These are phyloP conservation scores for Rhynchospora pubera DNA, from an alignment of 176 grass and related monocot species.

Conservation along the genomic window DNA sequence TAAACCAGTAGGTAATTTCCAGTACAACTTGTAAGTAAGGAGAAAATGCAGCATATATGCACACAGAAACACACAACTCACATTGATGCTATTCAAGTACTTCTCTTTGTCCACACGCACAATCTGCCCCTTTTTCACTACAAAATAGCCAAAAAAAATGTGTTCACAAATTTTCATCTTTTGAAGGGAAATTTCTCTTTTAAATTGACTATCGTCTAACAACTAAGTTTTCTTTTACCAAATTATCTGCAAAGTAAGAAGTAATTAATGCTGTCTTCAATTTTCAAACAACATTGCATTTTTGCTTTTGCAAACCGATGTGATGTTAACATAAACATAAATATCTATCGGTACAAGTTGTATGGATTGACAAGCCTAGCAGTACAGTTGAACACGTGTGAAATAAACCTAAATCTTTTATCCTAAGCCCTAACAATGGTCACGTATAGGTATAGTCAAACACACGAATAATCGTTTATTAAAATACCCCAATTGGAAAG, in stretches of 20 bases:
- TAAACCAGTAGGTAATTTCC: background rate
- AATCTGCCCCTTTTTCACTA: conserved; percentile 98
- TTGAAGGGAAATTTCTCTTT: background rate
- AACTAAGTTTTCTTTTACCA: background rate
- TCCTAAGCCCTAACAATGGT: background rate
- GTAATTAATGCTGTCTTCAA: background rate
- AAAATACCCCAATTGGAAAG: background rate
- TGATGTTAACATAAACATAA: background rate
- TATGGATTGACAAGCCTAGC: background rate
- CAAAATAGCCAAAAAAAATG: background rate
- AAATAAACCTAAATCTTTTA: background rate
- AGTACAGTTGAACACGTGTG: too few species aligned
- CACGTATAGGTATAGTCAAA: too few species aligned
- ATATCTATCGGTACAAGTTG: background rate
- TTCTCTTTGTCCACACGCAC: conserved; percentile 90
- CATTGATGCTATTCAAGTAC: conserved; percentile 86
- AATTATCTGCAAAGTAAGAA: background rate
- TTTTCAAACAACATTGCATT: background rate
- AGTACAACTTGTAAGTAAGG: background rate
- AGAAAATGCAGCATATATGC: background rate
- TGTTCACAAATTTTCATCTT: background rate
- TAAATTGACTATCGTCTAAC: background rate
- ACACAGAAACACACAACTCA: conserved; percentile 6
- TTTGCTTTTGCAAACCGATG: background rate
- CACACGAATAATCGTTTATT: background rate